These are phyloP conservation scores for Xylaria polymorpha DNA, from an alignment of 2,329 filamentous ascomycete species.

Conservation along the genomic window DNA sequence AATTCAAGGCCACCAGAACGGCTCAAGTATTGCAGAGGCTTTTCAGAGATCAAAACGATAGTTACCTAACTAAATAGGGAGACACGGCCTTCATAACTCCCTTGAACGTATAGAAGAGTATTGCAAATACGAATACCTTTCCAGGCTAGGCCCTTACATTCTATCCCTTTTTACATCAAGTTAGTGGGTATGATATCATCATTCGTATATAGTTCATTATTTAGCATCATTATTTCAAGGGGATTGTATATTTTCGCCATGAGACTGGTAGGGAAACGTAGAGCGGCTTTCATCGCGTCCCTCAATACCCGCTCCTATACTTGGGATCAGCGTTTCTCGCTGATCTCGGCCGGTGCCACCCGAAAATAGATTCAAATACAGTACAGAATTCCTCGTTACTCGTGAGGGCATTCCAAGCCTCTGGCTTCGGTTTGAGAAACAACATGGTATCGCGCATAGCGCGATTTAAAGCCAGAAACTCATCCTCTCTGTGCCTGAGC, in stretches of 20 bases:
- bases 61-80: no score
- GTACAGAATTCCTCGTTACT: neutral
- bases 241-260: neutral
- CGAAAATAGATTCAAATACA: neutral
- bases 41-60: no score
- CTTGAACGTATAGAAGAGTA: no score
- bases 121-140: no score
- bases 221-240: neutral
- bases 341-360: neutral
- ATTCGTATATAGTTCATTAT: neutral
- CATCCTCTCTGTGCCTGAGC: neutral
- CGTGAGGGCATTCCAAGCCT: neutral
- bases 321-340: neutral
- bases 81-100: no score
- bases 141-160: no score
- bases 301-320: neutral
- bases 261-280: neutral
- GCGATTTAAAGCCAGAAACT: neutral
- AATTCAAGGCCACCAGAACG: neutral
- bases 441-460: neutral
- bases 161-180: no score
- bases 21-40: no score
- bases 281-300: neutral
- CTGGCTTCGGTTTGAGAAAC: neutral
- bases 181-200: neutral